phyloP scores from a whole-genome alignment of 2,329 filamentous ascomycete genomes.

The Talaromyces sp. region DNA sequence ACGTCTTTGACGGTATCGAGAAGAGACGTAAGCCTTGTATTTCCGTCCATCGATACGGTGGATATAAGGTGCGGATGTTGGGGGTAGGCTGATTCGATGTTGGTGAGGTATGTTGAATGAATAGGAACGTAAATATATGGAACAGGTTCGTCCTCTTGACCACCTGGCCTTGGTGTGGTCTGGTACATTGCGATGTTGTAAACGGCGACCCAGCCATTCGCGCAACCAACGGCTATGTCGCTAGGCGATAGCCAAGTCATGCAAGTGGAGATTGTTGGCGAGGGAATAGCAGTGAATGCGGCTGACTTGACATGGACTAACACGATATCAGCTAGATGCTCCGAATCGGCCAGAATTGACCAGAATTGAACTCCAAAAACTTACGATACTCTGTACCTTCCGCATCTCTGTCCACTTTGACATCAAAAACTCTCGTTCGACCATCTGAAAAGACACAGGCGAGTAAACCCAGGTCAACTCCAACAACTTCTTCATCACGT shows the following conservation, averaged over 20 bases:
- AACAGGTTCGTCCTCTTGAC: slow-evolving; percentile 20
- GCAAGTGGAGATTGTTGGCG: slow-evolving; percentile 54
- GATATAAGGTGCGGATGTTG: slow-evolving; percentile 51
- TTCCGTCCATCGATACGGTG: slow-evolving; percentile 54
- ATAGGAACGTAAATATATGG: slow-evolving; percentile 38
- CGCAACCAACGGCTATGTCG: slow-evolving; percentile 54
- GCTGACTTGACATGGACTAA: slow-evolving; percentile 45
- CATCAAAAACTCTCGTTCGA: slow-evolving; percentile 51
- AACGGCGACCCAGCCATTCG: slow-evolving; percentile 55
- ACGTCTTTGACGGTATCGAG: slow-evolving; percentile 46
- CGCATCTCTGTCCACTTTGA: slow-evolving; percentile 36
- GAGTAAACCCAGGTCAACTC: slow-evolving; percentile 49
- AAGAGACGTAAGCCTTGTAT: slow-evolving; percentile 54
- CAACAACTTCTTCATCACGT: slow-evolving; percentile 30
- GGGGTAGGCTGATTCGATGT: slow-evolving; percentile 51
- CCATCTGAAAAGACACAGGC: slow-evolving; percentile 60
- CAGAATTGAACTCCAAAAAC: slow-evolving; percentile 4
- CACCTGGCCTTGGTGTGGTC: neutral
- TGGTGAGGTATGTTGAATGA: slow-evolving; percentile 39
- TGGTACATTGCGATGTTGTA: slow-evolving; percentile 44
- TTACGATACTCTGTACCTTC: slow-evolving; percentile 34
- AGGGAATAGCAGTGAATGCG: slow-evolving; percentile 48
- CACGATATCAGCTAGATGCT: neutral
- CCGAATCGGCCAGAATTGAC: neutral
- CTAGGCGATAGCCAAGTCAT: slow-evolving; percentile 56